Evolutionary conservation across 2,329 filamentous ascomycete genomes (phyloP).

Genomic region (Fusarium oxysporum): DNA sequence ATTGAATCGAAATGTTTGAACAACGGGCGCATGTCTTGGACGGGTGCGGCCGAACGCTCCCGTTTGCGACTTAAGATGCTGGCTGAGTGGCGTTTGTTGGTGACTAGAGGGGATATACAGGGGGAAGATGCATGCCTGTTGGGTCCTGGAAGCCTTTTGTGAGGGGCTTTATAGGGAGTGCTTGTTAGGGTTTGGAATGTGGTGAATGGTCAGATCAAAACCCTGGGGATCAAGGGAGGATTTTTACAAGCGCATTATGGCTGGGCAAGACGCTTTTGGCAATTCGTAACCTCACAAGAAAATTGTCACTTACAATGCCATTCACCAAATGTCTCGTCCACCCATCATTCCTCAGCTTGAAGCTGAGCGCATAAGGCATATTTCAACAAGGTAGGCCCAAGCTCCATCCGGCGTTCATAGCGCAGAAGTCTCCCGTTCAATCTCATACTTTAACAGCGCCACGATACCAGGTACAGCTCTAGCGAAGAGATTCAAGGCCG

Average conservation of each 20-base stretch:
- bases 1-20: neutral
- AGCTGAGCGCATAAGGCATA: neutral
- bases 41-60: neutral
- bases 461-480: neutral
- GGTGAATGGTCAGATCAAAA: no score
- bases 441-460: neutral
- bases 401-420: neutral
- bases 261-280: neutral
- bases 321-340: neutral
- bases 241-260: neutral
- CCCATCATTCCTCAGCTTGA: neutral
- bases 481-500: neutral
- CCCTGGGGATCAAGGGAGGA: neutral
- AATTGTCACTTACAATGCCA: neutral
- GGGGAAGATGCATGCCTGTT: neutral
- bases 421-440: neutral
- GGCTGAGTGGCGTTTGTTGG: conserved; percentile 9
- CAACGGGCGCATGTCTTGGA: neutral
- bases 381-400: neutral
- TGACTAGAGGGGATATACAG: neutral
- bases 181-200: neutral
- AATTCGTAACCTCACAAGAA: neutral
- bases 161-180: no score
- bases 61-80: neutral
- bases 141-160: neutral